Evolutionary conservation across 441 rosid genomes (phyloP).

Genomic region (Erysimum cheiri): DNA sequence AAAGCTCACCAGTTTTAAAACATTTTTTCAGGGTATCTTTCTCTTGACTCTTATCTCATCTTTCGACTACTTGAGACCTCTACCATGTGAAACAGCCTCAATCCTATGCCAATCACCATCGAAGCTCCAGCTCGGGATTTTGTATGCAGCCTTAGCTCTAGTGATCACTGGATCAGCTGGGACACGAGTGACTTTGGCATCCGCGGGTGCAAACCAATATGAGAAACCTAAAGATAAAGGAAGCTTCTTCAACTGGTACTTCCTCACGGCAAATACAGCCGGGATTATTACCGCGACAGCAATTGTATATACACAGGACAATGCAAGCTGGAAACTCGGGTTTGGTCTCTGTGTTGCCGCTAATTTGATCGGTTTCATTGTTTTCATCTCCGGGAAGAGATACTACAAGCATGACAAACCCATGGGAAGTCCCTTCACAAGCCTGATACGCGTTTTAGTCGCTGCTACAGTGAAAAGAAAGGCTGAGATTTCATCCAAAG

Average conservation of each 20-base stretch:
- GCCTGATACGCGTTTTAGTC: background rate
- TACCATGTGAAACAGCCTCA: conserved; percentile 32
- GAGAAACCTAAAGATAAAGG: conserved; percentile 22
- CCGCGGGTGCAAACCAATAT: background rate
- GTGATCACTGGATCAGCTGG: conserved; percentile 34
- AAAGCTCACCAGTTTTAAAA: conserved; percentile 27
- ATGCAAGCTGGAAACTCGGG: conserved; percentile 45
- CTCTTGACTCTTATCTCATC: conserved; percentile 47
- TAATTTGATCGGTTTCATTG: background rate
- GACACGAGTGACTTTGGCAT: background rate
- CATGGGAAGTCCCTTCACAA: background rate
- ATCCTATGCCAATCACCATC: conserved; percentile 41
- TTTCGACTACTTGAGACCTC: conserved; percentile 44
- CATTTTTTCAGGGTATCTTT: conserved; percentile 41
- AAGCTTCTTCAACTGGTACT: conserved; percentile 50
- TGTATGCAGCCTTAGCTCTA: conserved; percentile 44
- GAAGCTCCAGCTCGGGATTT: conserved; percentile 36
- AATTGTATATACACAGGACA: conserved; percentile 47
- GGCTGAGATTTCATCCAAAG: background rate
- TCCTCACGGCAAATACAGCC: conserved; percentile 29
- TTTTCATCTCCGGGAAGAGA: background rate
- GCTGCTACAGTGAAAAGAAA: background rate
- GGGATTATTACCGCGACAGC: conserved; percentile 29
- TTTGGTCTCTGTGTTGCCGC: background rate
- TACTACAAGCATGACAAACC: background rate